phyloP scores from a whole-genome alignment of 2,329 filamentous ascomycete genomes.

The Aureobasidium musti region DNA sequence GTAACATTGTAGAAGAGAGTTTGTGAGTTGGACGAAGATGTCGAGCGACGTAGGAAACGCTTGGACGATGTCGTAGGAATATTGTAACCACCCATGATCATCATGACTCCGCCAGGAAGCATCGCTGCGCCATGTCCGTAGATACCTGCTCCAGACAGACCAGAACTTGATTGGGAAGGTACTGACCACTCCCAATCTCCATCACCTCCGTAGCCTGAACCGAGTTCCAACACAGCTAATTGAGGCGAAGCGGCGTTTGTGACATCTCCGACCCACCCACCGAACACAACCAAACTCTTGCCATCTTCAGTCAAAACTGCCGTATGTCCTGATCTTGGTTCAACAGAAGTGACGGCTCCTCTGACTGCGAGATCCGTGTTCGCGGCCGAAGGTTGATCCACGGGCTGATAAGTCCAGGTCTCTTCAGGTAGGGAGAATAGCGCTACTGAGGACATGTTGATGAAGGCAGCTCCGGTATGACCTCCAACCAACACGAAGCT shows the following conservation, averaged over 20 bases:
- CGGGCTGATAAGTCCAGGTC: conserved; percentile 77
- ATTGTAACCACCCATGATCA: conserved; percentile 61
- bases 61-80: conserved; percentile 48
- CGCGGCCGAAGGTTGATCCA: conserved; percentile 52
- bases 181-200: conserved; percentile 70
- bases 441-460: conserved; percentile 91
- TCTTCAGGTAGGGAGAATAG: conserved; percentile 85
- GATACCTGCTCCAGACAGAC: conserved; percentile 51
- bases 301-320: conserved; percentile 80
- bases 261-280: conserved; percentile 89
- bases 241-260: conserved; percentile 77
- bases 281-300: conserved; percentile 72
- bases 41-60: conserved; percentile 43
- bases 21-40: conserved; percentile 46
- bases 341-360: conserved; percentile 48
- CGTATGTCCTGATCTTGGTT: conserved; percentile 86
- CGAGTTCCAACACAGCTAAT: conserved; percentile 73
- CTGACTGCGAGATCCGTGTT: conserved; percentile 24
- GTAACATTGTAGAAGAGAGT: conserved; percentile 63
- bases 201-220: conserved; percentile 65
- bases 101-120: conserved; percentile 63
- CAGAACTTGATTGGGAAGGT: conserved; percentile 53
- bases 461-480: conserved; percentile 78
- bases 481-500: conserved; percentile 82
- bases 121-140: conserved; percentile 64